Evolutionary conservation across 768 basidiomycete genomes (phyloP), one percentile per base, ranked within the genome.

Genomic region (Leccinum longicurvipes): DNA sequence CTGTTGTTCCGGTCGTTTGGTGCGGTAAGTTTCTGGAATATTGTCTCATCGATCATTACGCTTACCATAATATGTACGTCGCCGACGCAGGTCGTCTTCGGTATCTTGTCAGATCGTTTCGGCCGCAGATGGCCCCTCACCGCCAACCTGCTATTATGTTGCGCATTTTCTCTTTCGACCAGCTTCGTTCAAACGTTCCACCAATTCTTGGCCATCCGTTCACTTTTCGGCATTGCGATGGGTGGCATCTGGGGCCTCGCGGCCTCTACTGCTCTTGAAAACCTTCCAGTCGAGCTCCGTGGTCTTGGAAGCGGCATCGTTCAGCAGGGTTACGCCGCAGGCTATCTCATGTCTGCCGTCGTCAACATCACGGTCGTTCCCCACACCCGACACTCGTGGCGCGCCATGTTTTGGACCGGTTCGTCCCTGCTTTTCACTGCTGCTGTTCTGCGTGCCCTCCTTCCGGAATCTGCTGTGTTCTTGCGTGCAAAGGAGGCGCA

Each of bases 111-210:
- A 3, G 96, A 97, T 69, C 84, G 95, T 4, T 97, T 77, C 70
- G 95, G 95, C 1, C 82, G 94, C 46, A 95, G 94, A 77, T 98
- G 92, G 93, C 93, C 94, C 2, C 79, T 95, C 9, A 84, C 95
- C 19, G 58, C 63, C 64, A 94, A 94, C 67, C 75, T 95, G 19
- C 53, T 92, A 31, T 67, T 93, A 47, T 82, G 93, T 57, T 78
- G 82, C 15, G 66, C 80, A 6, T 82, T 96, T 51, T 85, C 93
- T 67, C 82, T 97, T 27, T 91, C 82, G 1, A 84, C 87, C 1
- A 86, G 90, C 19, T 97, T 95, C 71, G 84, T 85, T 31, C 78
- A 86, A 25, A 91, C 85, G 0, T 97, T 83, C 74, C 48, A 57
- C 0, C 77, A 87, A 56, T 98, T 98, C 76, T 80, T 98, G 36